phyloP scores from a whole-genome alignment of 2,329 filamentous ascomycete genomes.

The Colletotrichum spaethianum region DNA sequence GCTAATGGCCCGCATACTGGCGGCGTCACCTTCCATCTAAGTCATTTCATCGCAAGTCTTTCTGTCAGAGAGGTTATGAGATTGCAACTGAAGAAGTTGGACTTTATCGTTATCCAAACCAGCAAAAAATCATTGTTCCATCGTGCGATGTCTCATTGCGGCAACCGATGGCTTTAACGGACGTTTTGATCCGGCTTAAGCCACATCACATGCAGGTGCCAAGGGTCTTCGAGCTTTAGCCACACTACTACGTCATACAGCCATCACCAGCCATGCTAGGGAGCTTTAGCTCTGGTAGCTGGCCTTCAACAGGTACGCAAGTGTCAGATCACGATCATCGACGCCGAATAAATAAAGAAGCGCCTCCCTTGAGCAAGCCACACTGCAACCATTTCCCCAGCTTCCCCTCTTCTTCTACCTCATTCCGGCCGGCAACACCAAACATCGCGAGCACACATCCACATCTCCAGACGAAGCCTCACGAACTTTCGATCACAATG shows the following conservation, averaged over 20 bases:
- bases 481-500: slow-evolving; percentile 8
- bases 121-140: background rate
- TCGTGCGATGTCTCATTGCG: background rate
- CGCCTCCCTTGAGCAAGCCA: background rate
- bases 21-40: background rate
- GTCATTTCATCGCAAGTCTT: background rate
- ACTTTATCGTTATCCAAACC: background rate
- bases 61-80: background rate
- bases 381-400: background rate
- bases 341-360: slow-evolving; percentile 28
- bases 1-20: background rate
- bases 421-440: background rate
- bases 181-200: background rate
- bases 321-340: slow-evolving; percentile 35
- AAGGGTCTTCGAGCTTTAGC: slow-evolving; percentile 2
- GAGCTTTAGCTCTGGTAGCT: slow-evolving; percentile 34
- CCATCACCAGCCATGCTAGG: slow-evolving; percentile 34
- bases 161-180: background rate
- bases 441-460: background rate
- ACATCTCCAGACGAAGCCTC: background rate
- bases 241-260: slow-evolving; percentile 37
- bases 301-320: slow-evolving; percentile 24
- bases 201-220: slow-evolving; percentile 19
- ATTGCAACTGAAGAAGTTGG: background rate
- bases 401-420: background rate